Evolutionary conservation across 139 green algal genomes (phyloP), one percentile per base, ranked within the genome.

Genomic region (Coccomyxa sp.): DNA sequence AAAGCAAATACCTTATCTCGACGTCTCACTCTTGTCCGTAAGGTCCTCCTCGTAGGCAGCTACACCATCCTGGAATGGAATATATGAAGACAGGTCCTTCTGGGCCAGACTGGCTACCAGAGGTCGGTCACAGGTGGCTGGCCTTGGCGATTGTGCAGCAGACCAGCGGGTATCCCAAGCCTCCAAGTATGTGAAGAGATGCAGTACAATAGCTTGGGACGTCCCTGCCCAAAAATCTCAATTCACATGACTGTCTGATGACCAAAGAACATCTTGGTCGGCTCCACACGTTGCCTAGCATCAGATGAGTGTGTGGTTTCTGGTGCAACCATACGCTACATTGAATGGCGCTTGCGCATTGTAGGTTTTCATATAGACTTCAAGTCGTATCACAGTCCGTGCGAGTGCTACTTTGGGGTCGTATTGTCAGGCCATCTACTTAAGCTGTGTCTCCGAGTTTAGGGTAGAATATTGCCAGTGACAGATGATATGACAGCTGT

Each of bases 121-220:
- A n/a, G n/a, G n/a, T n/a, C n/a, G n/a, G 14, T 64, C 50, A 64
- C 50, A 64, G 50, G 50, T 64, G 50, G 50, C 50, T 64, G 50
- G 50, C 50, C 50, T 64, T 64, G 50, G 50, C 50, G 27, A 64
- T 18, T 18, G 27, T 64, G 50, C 50, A 64, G 50, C 50, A 64
- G 50, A 64, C 50, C 5, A 22, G 50, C 50, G 50, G 27, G 5
- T 7, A 64, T 64, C 50, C 50, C 50, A 64, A 31, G 50, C 50
- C 50, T 64, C 50, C 50, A 64, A 64, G 50, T 64, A 64, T 64
- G 50, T 64, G 50, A 64, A 64, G 50, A 64, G 50, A 64, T 64
- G 50, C 50, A 64, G 27, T 64, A 64, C 50, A 22, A 64, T 6
- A 64, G 50, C 5, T 18, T 64, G 50, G 50, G 50, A 64, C 50